Evolutionary conservation across 768 basidiomycete genomes (phyloP).

Genomic region (Stropharia rugosoannulata): DNA sequence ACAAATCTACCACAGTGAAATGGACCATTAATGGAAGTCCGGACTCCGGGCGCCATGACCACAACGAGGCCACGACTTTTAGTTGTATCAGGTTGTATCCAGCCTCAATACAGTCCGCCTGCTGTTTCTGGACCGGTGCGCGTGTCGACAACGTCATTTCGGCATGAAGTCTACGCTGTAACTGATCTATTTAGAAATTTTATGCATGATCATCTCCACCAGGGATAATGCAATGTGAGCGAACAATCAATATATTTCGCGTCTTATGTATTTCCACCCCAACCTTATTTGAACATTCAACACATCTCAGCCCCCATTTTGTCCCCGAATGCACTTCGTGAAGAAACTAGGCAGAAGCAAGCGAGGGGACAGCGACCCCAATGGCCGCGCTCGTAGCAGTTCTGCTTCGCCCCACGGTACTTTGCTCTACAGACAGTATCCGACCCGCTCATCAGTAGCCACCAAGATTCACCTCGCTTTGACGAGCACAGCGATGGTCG

Average conservation of each 20-base stretch:
- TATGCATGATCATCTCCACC: neutral
- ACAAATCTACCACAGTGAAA: too few relatives aligned
- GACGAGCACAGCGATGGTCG: slow-evolving; percentile 39
- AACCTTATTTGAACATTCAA: too few relatives aligned
- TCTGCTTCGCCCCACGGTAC: neutral
- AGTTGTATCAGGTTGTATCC: neutral
- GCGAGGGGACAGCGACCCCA: neutral
- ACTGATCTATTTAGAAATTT: too few relatives aligned
- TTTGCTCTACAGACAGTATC: slow-evolving; percentile 25
- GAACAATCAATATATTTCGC: too few relatives aligned
- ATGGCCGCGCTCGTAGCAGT: neutral
- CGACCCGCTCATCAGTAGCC: slow-evolving; percentile 22
- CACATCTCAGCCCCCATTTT: too few relatives aligned
- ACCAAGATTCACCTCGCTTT: slow-evolving; percentile 41
- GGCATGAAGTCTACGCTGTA: too few relatives aligned
- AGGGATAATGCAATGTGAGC: neutral
- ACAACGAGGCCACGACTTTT: neutral
- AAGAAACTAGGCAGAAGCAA: neutral
- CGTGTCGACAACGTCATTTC: too few relatives aligned
- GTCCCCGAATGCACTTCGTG: too few relatives aligned
- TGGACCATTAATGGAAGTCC: too few relatives aligned
- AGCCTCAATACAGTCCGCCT: too few relatives aligned
- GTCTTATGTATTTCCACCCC: too few relatives aligned
- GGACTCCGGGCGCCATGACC: neutral
- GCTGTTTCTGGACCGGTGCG: too few relatives aligned